Conservation (phyloP, 1,139 yeast species). For the Pichia norvegensis region DNA sequence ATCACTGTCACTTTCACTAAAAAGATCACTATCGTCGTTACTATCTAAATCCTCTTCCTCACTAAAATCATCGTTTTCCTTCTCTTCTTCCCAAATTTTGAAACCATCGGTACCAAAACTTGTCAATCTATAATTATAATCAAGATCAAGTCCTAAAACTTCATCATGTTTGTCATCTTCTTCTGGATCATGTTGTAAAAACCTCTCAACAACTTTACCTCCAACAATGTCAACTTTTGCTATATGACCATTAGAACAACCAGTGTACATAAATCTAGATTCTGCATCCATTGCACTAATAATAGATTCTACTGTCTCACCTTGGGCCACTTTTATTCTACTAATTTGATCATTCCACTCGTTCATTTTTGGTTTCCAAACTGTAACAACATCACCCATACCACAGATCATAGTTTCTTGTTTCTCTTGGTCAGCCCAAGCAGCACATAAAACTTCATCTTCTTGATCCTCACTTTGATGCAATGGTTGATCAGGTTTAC, state of each 20-base stretch:
- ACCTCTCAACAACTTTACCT: constrained; percentile 58
- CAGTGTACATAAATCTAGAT: constrained; percentile 66
- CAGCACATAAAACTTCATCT: constrained; percentile 76
- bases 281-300: constrained; percentile 71
- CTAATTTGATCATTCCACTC: constrained; percentile 69
- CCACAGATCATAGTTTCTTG: constrained; percentile 56
- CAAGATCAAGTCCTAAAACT: constrained; percentile 69
- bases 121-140: constrained; percentile 66
- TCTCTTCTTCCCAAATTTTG: constrained; percentile 54
- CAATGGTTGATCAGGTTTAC: constrained; percentile 43
- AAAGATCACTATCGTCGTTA: constrained; percentile 19
- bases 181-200: constrained; percentile 52
- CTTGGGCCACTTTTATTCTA: constrained; percentile 62
- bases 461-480: constrained; percentile 81
- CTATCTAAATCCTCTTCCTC: constrained; percentile 18
- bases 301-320: constrained; percentile 72
- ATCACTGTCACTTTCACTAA: constrained; percentile 1
- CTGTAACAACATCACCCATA: constrained; percentile 82
- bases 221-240: constrained; percentile 57
- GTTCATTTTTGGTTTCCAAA: constrained; percentile 70
- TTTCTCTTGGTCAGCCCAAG: constrained; percentile 56
- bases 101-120: constrained; percentile 78
- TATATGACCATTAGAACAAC: constrained; percentile 75
- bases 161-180: constrained; percentile 29
- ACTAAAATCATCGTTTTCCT: constrained; percentile 25